These are phyloP conservation scores for Forsythia suspensa DNA, from an alignment of 257 asterid genomes.

Conservation along the genomic window DNA sequence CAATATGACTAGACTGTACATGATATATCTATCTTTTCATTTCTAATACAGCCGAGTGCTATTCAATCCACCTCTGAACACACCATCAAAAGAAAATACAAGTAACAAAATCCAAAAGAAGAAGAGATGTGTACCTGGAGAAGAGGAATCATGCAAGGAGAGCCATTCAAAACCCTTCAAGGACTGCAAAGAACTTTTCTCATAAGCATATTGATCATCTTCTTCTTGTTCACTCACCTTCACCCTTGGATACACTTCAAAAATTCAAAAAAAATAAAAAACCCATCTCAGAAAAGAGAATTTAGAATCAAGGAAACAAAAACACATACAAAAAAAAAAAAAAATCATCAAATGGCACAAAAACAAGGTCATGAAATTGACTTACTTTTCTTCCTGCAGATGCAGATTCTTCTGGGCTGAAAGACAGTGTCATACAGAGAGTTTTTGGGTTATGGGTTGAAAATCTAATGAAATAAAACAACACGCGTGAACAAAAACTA, in stretches of 20 bases:
- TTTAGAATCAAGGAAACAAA: constrained; percentile 1
- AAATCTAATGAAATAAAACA: neutral
- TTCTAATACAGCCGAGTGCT: too few species aligned
- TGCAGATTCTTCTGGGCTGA: neutral
- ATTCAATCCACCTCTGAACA: too few species aligned
- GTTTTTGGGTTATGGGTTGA: neutral
- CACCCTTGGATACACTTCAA: constrained; percentile 48
- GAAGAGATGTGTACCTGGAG: constrained; percentile 30
- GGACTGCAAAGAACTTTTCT: constrained; percentile 38
- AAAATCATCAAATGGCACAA: neutral
- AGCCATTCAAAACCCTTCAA: constrained; percentile 31
- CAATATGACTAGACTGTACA: neutral
- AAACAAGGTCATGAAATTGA: neutral
- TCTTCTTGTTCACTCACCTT: constrained; percentile 43
- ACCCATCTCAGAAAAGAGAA: constrained; percentile 8
- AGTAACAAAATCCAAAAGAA: too few species aligned
- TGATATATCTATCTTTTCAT: too few species aligned
- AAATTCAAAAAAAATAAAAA: neutral
- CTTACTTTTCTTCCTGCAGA: neutral
- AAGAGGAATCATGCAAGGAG: constrained; percentile 38
- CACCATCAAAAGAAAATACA: neutral
- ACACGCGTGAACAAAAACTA: neutral
- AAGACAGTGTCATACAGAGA: neutral
- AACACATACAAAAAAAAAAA: neutral
- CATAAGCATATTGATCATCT: constrained; percentile 44